Base-by-base conservation (phyloP, 192 early-diverging fungal species). In the Oehlia diaphana region DNA sequence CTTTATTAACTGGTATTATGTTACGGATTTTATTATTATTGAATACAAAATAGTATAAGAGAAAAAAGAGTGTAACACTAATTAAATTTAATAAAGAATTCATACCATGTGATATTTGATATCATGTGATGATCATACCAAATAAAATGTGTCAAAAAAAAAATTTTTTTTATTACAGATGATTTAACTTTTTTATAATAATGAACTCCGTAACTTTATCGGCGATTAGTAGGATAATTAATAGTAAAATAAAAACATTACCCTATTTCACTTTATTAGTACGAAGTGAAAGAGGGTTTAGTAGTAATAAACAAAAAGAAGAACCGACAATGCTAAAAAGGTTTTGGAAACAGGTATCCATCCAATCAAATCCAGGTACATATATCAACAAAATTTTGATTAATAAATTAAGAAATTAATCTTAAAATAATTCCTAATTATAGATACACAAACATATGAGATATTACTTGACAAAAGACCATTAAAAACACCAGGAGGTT, bases 401-500 rank as follows among this genome's bases (percentile, higher is more conserved):
- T 19, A 35, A 35, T 76, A n/a, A 37, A 37, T 37, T 37, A 37
- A 37, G 37, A 37, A 37, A 37, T 3, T 37, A 37, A 37, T 37
- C 4, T 37, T 37, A 37, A 2, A 37, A 3, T 37, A 37, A 37
- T 50, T 12, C 9, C 23, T 2, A 33, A 37, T 28, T 16, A 19
- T 53, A 58, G 53, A 58, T 21, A 58, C 53, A 58, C 14, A 58
- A 6, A 47, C 14, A 2, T 79, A 79, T 63, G 21, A 83, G 3
- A 86, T 96, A 72, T 84, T 84, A 28, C 87, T 99, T 19, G 97
- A 99, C 83, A 86, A 88, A n/a, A 89, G 95, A 9, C 79, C 86
- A 21, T 86, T 99, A 66, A 94, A 94, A 84, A 96, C 95, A 1
- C 97, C 97, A 9, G 89, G 87, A 50, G 94, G 94, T 58, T 85